phyloP scores from a whole-genome alignment of 2,329 filamentous ascomycete species.

The Emmonsiellopsis sp. region DNA sequence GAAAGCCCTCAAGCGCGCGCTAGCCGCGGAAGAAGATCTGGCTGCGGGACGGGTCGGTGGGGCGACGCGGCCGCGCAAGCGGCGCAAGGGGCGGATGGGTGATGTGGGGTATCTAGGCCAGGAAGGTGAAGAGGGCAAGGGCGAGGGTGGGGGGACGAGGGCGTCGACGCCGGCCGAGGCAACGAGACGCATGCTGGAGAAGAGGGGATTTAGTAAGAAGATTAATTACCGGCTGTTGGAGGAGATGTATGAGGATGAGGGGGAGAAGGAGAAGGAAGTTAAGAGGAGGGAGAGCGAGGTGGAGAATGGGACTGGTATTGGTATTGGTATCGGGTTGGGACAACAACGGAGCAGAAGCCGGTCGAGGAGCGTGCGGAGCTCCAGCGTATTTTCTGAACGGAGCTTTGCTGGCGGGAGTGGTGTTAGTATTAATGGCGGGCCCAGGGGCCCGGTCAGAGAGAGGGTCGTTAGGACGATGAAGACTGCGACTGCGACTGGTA shows the following conservation, averaged over 20 bases:
- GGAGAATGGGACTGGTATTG: conserved; percentile 19
- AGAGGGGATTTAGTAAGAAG: conserved; percentile 60
- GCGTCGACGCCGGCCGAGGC: conserved; percentile 62
- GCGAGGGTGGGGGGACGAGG: conserved; percentile 49
- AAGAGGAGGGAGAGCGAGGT: conserved; percentile 6
- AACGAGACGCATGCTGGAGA: conserved; percentile 57
- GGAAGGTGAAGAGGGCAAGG: conserved; percentile 38
- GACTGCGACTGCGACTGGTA: not conserved
- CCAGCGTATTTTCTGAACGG: conserved; percentile 9
- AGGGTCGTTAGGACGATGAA: not conserved
- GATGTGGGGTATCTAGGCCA: conserved; percentile 34
- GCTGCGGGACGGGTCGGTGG: conserved; percentile 12
- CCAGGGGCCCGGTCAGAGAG: not conserved
- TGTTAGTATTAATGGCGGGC: not conserved
- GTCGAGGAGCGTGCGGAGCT: conserved; percentile 14
- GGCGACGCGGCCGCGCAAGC: conserved; percentile 39
- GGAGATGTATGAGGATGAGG: conserved; percentile 29
- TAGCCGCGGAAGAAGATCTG: conserved; percentile 40
- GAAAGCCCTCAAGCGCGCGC: conserved; percentile 66
- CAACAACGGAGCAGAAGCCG: not conserved
- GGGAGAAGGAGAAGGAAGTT: conserved; percentile 16
- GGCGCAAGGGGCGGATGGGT: conserved; percentile 37
- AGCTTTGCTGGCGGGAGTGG: conserved; percentile 5
- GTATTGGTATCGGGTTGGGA: conserved; percentile 1
- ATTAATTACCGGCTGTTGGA: conserved; percentile 54